phyloP scores from a whole-genome alignment of 495 filamentous ascomycete species.

The Lindgomyces ingoldianus region DNA sequence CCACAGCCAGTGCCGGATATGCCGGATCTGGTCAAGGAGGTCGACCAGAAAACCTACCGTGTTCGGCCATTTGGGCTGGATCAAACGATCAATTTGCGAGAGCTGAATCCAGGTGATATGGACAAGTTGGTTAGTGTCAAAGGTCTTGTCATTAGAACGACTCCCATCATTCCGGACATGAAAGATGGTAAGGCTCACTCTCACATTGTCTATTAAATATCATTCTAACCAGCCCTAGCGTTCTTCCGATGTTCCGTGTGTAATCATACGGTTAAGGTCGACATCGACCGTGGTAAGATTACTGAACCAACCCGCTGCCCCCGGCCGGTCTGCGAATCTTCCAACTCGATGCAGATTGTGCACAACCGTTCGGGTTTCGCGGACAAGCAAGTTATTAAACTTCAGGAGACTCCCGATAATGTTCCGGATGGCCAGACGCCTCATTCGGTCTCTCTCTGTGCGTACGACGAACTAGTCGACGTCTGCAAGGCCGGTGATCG shows the following conservation, averaged over 20 bases:
- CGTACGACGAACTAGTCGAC: conserved; percentile 95
- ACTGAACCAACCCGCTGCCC: conserved; percentile 91
- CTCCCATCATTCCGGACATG: conserved; percentile 97
- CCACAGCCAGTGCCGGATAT: conserved; percentile 43
- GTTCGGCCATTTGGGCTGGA: conserved; percentile 91
- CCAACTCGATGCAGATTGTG: conserved; percentile 96
- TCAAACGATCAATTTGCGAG: conserved; percentile 83
- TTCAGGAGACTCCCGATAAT: conserved; percentile 95
- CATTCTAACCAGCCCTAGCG: conserved; percentile 25
- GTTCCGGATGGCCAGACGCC: conserved; percentile 95
- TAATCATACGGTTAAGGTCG: conserved; percentile 84
- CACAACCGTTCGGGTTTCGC: conserved; percentile 95
- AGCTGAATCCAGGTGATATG: conserved; percentile 94
- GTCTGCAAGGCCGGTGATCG: conserved; percentile 97
- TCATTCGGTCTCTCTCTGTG: conserved; percentile 96
- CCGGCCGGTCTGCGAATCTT: conserved; percentile 74
- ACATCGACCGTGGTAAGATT: conserved; percentile 94
- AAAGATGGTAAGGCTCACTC: conserved; percentile 62
- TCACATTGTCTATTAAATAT: neutral
- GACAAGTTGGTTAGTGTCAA: conserved; percentile 96
- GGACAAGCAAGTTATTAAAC: conserved; percentile 98
- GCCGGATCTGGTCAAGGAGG: conserved; percentile 63
- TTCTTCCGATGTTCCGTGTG: conserved; percentile 96
- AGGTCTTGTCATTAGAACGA: conserved; percentile 92
- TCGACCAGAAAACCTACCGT: conserved; percentile 73